A percentile compares a stretch with the other conserved stretches of the same genome.
Conservation (phyloP, 805 yeast genomes). For the Candida odintsovae region DNA sequence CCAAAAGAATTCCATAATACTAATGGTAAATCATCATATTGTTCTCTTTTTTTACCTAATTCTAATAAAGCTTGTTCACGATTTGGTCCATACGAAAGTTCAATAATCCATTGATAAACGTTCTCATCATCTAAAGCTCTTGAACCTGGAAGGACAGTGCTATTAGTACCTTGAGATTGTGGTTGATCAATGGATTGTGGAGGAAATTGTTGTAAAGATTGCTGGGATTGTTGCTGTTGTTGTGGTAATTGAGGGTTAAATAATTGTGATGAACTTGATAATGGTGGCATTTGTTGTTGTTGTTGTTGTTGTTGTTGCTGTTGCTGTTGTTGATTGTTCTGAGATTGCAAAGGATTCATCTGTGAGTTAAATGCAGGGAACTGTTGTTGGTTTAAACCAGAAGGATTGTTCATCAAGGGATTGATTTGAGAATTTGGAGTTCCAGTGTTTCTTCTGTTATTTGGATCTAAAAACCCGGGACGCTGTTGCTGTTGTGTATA, state of each 20-base stretch:
- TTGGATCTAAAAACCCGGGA: slow-evolving; percentile 12
- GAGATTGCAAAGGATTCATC: slow-evolving; percentile 2
- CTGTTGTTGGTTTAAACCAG: slow-evolving; percentile 9
- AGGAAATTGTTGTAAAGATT: slow-evolving; percentile 9
- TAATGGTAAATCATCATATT: slow-evolving; percentile 87
- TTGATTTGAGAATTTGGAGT: slow-evolving; percentile 4
- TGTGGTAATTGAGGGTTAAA: slow-evolving; percentile 4
- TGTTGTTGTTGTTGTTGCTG: slow-evolving; percentile 15
- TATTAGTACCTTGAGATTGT: slow-evolving; percentile 6
- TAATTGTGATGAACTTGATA: neutral
- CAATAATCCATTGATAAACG: slow-evolving; percentile 85
- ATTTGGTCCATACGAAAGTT: slow-evolving; percentile 83
- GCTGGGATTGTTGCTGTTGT: slow-evolving; percentile 8
- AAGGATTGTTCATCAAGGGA: neutral
- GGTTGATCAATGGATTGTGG: slow-evolving; percentile 7
- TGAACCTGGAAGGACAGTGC: slow-evolving; percentile 14
- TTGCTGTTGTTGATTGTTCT: slow-evolving; percentile 11
- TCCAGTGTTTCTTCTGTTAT: slow-evolving; percentile 5
- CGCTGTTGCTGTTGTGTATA: slow-evolving; percentile 14
- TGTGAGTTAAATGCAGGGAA: slow-evolving; percentile 13
- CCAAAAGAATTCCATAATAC: slow-evolving; percentile 96
- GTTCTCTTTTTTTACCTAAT: slow-evolving; percentile 89
- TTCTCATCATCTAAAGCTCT: slow-evolving; percentile 68
- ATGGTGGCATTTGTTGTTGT: slow-evolving; percentile 8
- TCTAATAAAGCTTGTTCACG: slow-evolving; percentile 91